A percentile compares a stretch with the other conserved stretches of the same genome.
Evolutionary conservation across 1,284 basidiomycete genomes (phyloP).

Genomic region (Thecaphora frezii): DNA sequence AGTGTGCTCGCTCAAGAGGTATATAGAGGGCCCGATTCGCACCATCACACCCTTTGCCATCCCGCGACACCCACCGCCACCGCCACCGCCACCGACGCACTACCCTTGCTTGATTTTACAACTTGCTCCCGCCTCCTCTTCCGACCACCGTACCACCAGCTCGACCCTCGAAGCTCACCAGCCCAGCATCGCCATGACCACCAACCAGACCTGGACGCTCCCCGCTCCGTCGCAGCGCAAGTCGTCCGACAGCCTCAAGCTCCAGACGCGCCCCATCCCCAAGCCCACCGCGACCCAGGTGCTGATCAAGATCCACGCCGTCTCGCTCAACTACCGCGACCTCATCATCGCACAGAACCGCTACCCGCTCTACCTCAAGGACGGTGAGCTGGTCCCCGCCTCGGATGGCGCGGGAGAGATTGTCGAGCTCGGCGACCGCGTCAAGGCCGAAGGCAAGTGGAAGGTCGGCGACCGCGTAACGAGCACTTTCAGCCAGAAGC

Average conservation of each 20-base stretch:
- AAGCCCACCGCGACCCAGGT: conserved; percentile 43
- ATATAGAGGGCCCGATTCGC: no score
- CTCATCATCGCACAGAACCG: conserved; percentile 35
- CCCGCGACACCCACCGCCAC: no score
- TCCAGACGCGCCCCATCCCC: conserved; percentile 33
- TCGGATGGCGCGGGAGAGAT: conserved; percentile 71
- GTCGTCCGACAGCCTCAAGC: conserved; percentile 15
- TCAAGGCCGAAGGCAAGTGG: conserved; percentile 61
- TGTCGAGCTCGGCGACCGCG: conserved; percentile 64
- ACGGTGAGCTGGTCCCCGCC: conserved; percentile 62
- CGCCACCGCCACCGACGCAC: no score
- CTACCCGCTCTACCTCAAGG: conserved; percentile 35
- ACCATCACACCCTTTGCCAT: no score
- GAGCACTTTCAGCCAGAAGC: conserved; percentile 46
- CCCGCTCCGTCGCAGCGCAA: conserved; percentile 28
- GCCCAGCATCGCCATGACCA: no score
- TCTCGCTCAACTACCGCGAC: conserved; percentile 60
- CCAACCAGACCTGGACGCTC: conserved; percentile 27
- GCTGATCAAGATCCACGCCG: conserved; percentile 56
- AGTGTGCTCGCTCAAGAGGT: no score
- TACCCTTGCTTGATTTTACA: no score
- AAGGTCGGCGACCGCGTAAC: conserved; percentile 67
- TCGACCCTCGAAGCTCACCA: no score
- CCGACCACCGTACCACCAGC: no score
- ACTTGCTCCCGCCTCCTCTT: no score